A percentile compares a stretch with the other conserved stretches of the same genome.
Conservation (phyloP, 2,329 filamentous ascomycete genomes). For the Aspergillus thermomutatus region DNA sequence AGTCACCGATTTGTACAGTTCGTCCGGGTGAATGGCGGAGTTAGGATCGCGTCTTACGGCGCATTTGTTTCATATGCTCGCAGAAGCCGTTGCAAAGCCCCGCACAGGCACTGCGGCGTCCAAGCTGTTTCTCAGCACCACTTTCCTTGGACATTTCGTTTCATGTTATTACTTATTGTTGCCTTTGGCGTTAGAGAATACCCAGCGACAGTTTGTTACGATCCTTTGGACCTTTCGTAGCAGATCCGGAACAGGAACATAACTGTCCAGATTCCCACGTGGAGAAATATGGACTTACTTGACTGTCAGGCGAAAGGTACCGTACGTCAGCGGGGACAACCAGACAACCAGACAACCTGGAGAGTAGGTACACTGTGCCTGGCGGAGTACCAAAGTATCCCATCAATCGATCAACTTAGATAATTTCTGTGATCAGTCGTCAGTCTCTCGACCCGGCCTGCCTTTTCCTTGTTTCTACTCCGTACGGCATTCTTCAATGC, state of each 20-base stretch:
- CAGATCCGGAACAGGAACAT: background rate
- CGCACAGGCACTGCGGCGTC: conserved; percentile 24
- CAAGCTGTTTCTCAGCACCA: conserved; percentile 38
- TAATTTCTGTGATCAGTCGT: too few species aligned
- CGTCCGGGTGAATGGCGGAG: conserved; percentile 6
- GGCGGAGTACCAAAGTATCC: background rate
- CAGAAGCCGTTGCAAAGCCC: conserved; percentile 1
- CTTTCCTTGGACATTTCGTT: conserved; percentile 17
- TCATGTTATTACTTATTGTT: conserved; percentile 20
- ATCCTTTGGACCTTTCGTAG: background rate
- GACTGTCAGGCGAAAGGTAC: background rate
- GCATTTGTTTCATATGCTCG: conserved; percentile 11
- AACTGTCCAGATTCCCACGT: background rate
- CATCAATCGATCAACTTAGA: background rate
- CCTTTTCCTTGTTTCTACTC: too few species aligned
- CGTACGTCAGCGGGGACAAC: background rate
- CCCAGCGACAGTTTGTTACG: conserved; percentile 21
- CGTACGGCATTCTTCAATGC: background rate
- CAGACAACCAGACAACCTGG: background rate
- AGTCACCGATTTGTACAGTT: conserved; percentile 7
- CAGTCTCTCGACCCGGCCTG: too few species aligned
- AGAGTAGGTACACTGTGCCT: background rate
- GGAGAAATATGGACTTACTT: background rate
- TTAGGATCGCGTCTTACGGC: conserved; percentile 12
- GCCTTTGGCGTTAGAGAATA: conserved; percentile 33